Evolutionary conservation across 176 grass and related monocot species (phyloP), one percentile per base, ranked within the genome.

Genomic region (Miscanthus lutarioriparius): DNA sequence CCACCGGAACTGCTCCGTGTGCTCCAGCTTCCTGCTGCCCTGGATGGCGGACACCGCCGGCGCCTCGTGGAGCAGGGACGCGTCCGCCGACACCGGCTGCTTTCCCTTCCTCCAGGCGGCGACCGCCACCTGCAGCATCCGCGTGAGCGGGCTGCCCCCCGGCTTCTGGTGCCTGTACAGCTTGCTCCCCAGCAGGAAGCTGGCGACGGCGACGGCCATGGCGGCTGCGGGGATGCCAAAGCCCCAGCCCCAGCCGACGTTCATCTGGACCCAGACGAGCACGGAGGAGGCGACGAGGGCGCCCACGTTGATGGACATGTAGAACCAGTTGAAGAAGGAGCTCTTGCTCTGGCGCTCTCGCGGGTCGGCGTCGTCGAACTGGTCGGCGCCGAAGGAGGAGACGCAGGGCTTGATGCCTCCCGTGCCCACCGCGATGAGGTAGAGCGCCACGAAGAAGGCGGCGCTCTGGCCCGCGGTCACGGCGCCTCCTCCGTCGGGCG

Each of bases 231-330:
- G 87, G 48, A 85, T 51, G 63, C 87, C 87, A 22, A 89, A 85
- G 36, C 87, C 87, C 87, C 87, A 85, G 11, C 87, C 82, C 87
- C 87, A 89, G 39, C 82, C 87, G 16, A 89, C 76, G 72, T 89
- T 89, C 78, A 62, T 89, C 51, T 84, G 80, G 38, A 88, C 67
- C 79, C 80, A 88, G 4, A 88, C 86, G 16, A 88, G 74, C 59
- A 88, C 72, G 3, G 86, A 88, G 3, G 86, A 82, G 7, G 86
- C 86, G 9, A 88, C 28, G 14, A 80, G 70, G 15, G 77, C 77
- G 40, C 84, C 84, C 16, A 80, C 13, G 30, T 80, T 86, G 32
- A 86, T 86, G 77, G 56, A 30, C 62, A 86, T 65, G 77, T 86
- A 86, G 84, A 80, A 86, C 77, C 77, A 86, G 77, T 86, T 86